Conservation (phyloP, 768 basidiomycete genomes). For the Podaxis rugospora region DNA sequence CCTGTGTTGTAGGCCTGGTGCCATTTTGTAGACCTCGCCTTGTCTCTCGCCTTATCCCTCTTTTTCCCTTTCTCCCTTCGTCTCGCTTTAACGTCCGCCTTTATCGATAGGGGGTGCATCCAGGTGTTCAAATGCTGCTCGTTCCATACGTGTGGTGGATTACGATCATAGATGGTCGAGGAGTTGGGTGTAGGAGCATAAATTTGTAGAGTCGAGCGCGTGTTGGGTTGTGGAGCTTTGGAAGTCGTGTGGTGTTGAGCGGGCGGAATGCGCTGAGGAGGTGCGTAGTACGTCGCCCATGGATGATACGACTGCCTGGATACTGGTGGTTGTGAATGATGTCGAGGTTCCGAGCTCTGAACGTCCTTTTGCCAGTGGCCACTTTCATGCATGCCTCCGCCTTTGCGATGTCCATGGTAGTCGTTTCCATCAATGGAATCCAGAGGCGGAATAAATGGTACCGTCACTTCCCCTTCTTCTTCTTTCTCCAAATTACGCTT, state of each 20-base stretch:
- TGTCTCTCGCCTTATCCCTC: slow-evolving; percentile 3
- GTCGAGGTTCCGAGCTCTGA: neutral
- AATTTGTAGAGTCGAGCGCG: neutral
- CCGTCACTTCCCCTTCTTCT: neutral
- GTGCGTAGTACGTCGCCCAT: neutral
- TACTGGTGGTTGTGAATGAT: neutral
- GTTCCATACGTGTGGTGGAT: neutral
- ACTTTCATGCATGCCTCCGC: neutral
- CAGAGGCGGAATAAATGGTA: neutral
- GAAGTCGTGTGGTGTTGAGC: neutral
- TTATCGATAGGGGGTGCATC: neutral
- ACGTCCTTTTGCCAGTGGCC: neutral
- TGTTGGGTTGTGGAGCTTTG: neutral
- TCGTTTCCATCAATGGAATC: neutral
- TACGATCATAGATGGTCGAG: neutral
- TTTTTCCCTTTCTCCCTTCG: slow-evolving; percentile 3
- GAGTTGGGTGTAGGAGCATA: neutral
- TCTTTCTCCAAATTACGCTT: neutral
- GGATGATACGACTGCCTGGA: neutral
- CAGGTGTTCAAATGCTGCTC: neutral
- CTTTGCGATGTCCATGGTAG: too few species aligned
- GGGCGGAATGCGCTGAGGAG: too few species aligned
- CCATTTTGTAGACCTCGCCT: slow-evolving; percentile 2
- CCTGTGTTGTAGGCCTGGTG: neutral
- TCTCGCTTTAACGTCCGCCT: neutral